A percentile compares a stretch with the other conserved stretches of the same genome.
Conservation (phyloP, 179 eudicot genomes). For the Corrigiola litoralis region DNA sequence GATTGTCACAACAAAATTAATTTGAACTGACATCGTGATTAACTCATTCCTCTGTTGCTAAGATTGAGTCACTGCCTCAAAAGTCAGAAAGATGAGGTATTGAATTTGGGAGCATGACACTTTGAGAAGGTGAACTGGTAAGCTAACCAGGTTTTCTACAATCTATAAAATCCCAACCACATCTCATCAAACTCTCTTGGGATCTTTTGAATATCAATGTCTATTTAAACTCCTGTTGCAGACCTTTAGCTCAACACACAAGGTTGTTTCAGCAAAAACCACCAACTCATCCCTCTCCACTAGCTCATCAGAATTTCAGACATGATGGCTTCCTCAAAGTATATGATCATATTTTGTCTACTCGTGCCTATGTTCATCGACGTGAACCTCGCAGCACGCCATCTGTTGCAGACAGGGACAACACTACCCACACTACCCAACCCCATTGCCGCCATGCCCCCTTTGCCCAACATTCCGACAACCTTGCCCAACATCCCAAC, state of each 20-base stretch:
- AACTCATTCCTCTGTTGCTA: no score
- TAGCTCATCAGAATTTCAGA: no score
- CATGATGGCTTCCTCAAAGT: neutral
- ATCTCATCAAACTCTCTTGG: neutral
- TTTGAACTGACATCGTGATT: no score
- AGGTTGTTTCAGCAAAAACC: neutral
- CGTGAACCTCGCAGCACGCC: neutral
- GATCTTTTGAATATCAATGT: neutral
- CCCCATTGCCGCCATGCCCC: neutral
- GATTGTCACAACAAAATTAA: no score
- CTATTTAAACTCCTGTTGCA: neutral
- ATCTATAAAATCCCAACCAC: conserved; percentile 2
- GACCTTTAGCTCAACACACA: neutral
- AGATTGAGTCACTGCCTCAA: no score
- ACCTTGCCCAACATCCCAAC: no score
- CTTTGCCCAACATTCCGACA: neutral
- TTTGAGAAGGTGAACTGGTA: neutral
- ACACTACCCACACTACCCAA: neutral
- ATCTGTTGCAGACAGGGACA: neutral
- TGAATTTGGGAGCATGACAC: neutral
- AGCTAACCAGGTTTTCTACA: neutral
- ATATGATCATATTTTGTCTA: neutral
- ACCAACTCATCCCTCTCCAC: neutral
- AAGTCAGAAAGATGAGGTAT: no score
- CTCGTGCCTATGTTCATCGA: neutral